Conservation (phyloP, 352 stramenopile species). For the Elongisporangium prolatum region DNA sequence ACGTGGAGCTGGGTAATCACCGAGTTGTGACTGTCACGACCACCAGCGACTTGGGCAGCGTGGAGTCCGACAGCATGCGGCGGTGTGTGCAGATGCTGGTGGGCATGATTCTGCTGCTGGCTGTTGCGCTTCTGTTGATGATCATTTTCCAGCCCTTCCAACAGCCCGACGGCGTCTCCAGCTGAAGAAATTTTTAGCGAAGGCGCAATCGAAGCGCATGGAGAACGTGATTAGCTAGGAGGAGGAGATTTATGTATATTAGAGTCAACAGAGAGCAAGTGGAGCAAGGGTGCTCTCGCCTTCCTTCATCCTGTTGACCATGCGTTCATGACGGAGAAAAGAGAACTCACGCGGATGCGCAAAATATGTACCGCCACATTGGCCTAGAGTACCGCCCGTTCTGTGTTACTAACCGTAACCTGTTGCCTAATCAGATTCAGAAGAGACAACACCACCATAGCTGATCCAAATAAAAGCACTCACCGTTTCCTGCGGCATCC, state of each 20-base stretch:
- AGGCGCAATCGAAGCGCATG: background rate
- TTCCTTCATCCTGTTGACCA: background rate
- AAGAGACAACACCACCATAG: background rate
- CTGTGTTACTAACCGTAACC: background rate
- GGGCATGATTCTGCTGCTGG: slow-evolving; percentile 63
- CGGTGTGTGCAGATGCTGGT: slow-evolving; percentile 72
- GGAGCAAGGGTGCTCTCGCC: background rate
- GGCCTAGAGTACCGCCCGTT: background rate
- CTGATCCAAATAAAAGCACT: background rate
- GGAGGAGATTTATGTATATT: background rate
- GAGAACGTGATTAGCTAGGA: background rate
- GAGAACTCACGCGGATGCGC: background rate
- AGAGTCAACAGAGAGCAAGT: background rate
- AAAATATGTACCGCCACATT: too few relatives aligned
- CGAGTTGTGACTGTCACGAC: slow-evolving; percentile 7
- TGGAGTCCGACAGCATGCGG: slow-evolving; percentile 54
- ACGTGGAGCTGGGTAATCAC: slow-evolving; percentile 42
- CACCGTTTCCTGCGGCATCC: background rate
- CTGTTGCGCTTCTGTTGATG: slow-evolving; percentile 55
- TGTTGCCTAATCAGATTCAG: background rate
- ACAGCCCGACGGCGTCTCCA: background rate
- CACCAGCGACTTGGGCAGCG: slow-evolving; percentile 10
- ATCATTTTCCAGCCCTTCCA: slow-evolving; percentile 54
- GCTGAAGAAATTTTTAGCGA: background rate
- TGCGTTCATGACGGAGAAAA: background rate